Conservation (phyloP, 2,329 filamentous ascomycete species). For the Aureobasidium sp. region DNA sequence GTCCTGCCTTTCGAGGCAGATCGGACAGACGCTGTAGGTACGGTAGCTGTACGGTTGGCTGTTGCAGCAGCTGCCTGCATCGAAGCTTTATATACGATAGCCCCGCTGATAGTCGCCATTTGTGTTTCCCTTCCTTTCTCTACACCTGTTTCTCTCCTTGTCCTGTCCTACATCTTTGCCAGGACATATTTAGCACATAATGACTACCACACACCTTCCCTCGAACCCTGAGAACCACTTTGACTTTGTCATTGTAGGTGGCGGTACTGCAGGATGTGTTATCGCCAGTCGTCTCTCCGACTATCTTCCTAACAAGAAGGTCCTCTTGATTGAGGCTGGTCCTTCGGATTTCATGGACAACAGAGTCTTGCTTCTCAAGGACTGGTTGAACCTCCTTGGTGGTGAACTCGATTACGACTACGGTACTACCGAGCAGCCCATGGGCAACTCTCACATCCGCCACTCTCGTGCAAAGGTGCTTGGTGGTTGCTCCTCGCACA, state of each 20-base stretch:
- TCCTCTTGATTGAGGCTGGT: conserved; percentile 80
- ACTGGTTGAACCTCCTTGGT: conserved; percentile 79
- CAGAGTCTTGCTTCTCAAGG: conserved; percentile 74
- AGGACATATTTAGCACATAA: conserved; percentile 31
- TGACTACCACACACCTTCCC: conserved; percentile 63
- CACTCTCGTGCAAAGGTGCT: conserved; percentile 90
- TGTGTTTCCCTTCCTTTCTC: background rate
- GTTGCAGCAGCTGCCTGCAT: background rate
- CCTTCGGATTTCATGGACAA: conserved; percentile 86
- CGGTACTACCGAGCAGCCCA: conserved; percentile 80
- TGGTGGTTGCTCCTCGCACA: conserved; percentile 88
- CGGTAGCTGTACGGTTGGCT: background rate
- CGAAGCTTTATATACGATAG: background rate
- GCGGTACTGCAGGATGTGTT: conserved; percentile 80
- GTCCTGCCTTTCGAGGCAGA: background rate
- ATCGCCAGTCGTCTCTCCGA: conserved; percentile 71
- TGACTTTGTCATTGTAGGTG: conserved; percentile 81
- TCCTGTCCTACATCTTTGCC: background rate
- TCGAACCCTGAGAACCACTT: conserved; percentile 58
- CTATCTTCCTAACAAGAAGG: conserved; percentile 73
- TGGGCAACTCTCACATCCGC: conserved; percentile 83
- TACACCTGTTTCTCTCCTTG: background rate
- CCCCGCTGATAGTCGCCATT: background rate
- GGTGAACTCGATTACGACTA: conserved; percentile 91
- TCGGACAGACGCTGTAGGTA: background rate